A percentile compares a stretch with the other conserved stretches of the same genome.
phyloP scores from a whole-genome alignment of 2,329 filamentous ascomycete genomes.

The Aspergillus nomiae region DNA sequence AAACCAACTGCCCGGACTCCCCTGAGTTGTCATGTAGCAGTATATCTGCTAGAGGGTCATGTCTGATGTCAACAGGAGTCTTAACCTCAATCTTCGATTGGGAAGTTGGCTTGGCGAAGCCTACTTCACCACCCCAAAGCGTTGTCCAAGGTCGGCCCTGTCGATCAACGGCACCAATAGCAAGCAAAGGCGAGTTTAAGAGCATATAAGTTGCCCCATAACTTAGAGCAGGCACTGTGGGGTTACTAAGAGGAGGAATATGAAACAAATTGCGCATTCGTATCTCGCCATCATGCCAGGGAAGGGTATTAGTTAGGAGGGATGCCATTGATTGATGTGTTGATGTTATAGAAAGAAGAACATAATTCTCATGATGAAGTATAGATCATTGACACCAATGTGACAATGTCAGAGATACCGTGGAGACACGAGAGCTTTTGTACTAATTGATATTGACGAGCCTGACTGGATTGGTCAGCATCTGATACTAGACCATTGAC shows the following conservation, averaged over 20 bases:
- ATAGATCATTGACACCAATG: neutral
- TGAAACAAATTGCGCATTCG: slow-evolving; percentile 65
- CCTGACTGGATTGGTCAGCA: neutral
- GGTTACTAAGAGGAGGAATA: slow-evolving; percentile 70
- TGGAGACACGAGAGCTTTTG: neutral
- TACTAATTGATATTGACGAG: neutral
- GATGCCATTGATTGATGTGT: slow-evolving; percentile 23
- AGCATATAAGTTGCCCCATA: slow-evolving; percentile 63
- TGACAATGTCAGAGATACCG: neutral
- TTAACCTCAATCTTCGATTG: slow-evolving; percentile 65
- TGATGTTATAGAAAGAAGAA: neutral
- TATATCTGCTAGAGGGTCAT: slow-evolving; percentile 71
- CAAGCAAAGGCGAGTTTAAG: slow-evolving; percentile 66
- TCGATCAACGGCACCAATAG: slow-evolving; percentile 70
- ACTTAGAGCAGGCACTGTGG: slow-evolving; percentile 66
- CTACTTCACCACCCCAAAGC: slow-evolving; percentile 72
- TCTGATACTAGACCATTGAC: neutral
- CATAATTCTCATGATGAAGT: neutral
- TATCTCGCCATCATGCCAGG: slow-evolving; percentile 68
- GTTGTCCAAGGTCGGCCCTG: slow-evolving; percentile 72
- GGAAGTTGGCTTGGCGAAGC: slow-evolving; percentile 66
- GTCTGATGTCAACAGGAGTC: slow-evolving; percentile 59
- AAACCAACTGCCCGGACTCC: slow-evolving; percentile 53
- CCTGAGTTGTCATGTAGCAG: slow-evolving; percentile 55
- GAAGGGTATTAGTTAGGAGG: slow-evolving; percentile 22